These are phyloP conservation scores for Vigna radiata DNA, from an alignment of 306 rosid genomes.

Conservation along the genomic window DNA sequence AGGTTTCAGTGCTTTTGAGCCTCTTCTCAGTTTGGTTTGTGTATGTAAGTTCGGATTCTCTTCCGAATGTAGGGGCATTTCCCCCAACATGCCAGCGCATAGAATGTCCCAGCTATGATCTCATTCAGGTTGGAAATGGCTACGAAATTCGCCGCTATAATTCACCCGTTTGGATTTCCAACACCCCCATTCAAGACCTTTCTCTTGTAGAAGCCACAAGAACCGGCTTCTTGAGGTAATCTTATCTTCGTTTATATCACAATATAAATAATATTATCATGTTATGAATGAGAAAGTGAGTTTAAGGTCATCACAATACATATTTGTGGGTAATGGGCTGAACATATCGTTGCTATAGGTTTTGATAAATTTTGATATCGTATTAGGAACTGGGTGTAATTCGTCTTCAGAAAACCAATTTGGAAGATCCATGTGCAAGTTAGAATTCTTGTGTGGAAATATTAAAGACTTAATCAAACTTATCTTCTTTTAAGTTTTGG, in stretches of 20 bases:
- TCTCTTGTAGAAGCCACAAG: conserved; percentile 68
- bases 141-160: conserved; percentile 38
- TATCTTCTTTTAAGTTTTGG: no score
- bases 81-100: neutral
- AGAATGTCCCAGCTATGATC: conserved; percentile 39
- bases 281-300: no score
- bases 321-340: no score
- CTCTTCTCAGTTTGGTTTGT: conserved; percentile 47
- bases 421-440: no score
- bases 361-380: no score
- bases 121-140: conserved; percentile 50
- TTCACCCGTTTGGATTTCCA: conserved; percentile 35
- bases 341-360: no score
- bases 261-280: no score
- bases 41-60: neutral
- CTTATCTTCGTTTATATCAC: neutral
- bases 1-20: conserved; percentile 49
- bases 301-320: no score
- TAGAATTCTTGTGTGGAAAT: no score
- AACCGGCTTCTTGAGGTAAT: conserved; percentile 68
- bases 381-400: no score
- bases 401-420: no score
- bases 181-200: conserved; percentile 58
- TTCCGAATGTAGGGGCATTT: neutral
- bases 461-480: no score